These are phyloP conservation scores for Oxyria digyna DNA, from an alignment of 148 eudicot species.

Conservation along the genomic window DNA sequence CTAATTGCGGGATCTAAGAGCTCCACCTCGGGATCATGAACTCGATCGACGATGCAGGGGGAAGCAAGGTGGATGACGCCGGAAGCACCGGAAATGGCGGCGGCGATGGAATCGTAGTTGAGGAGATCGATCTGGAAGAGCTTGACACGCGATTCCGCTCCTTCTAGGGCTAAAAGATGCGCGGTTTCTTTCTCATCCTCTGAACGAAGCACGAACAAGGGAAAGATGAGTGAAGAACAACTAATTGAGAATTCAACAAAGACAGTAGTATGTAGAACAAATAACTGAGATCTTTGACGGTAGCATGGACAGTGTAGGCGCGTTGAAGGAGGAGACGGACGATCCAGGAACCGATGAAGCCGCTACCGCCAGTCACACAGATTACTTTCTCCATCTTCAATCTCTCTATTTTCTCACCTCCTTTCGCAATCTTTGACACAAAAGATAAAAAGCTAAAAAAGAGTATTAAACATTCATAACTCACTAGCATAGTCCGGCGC, in stretches of 20 bases:
- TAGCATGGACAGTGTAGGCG: slow-evolving; percentile 83
- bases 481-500: no score
- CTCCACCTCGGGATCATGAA: slow-evolving; percentile 72
- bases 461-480: no score
- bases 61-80: slow-evolving; percentile 84
- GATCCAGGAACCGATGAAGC: slow-evolving; percentile 77
- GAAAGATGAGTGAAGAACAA: no score
- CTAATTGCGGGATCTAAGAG: slow-evolving; percentile 63
- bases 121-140: slow-evolving; percentile 73
- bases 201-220: slow-evolving; percentile 4
- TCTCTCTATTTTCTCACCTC: no score
- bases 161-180: slow-evolving; percentile 52
- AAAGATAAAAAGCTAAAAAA: no score
- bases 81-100: slow-evolving; percentile 37
- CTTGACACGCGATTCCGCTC: slow-evolving; percentile 38
- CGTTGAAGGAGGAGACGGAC: slow-evolving; percentile 68
- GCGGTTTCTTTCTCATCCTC: slow-evolving; percentile 66
- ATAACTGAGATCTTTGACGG: slow-evolving; percentile 59
- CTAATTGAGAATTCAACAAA: no score
- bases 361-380: slow-evolving; percentile 89
- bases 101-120: slow-evolving; percentile 45
- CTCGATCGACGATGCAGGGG: slow-evolving; percentile 46
- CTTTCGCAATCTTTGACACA: no score
- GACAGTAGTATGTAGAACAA: neutral
- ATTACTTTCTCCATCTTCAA: slow-evolving; percentile 28